Percentiles rank a stretch among this genome's conserved stretches.
phyloP scores from a whole-genome alignment of 257 asterid genomes.

The Datura wrightii region DNA sequence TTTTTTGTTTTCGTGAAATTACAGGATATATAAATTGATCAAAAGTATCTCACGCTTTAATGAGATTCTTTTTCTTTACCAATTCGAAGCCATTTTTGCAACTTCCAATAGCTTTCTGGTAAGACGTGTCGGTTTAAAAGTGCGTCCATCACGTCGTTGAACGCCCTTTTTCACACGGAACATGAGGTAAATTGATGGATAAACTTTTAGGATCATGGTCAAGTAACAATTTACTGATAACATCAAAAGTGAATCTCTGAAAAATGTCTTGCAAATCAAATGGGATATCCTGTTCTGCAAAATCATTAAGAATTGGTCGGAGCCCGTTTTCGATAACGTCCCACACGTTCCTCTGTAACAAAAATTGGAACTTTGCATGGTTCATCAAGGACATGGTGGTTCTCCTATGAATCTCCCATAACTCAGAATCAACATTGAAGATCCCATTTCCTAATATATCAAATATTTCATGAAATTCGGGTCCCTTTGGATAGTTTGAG shows the following conservation, averaged over 20 bases:
- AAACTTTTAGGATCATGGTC: not conserved
- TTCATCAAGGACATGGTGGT: not conserved
- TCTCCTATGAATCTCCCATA: slow-evolving; percentile 29
- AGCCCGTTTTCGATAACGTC: not conserved
- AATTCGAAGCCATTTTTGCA: slow-evolving; percentile 24
- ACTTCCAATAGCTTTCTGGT: not conserved
- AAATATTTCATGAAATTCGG: not conserved
- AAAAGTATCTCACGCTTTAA: not conserved
- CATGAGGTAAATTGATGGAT: not conserved
- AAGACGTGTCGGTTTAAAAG: not conserved
- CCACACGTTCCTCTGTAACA: not conserved
- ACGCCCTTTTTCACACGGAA: not conserved
- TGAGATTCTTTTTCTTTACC: not conserved
- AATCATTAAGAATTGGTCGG: slow-evolving; percentile 11
- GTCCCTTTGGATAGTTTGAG: slow-evolving; percentile 29
- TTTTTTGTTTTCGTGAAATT: not conserved
- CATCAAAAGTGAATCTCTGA: not conserved
- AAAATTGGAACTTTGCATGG: not conserved
- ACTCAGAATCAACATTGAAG: slow-evolving; percentile 23
- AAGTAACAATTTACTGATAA: not conserved
- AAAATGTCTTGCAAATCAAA: slow-evolving; percentile 27
- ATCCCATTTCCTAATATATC: slow-evolving; percentile 20
- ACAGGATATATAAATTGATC: not conserved
- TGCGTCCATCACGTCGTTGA: not conserved
- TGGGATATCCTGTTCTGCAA: not conserved